A percentile compares a stretch with the other conserved stretches of the same genome.
Evolutionary conservation across 768 basidiomycete species (phyloP).

Genomic region (Pleurotus cornucopiae): DNA sequence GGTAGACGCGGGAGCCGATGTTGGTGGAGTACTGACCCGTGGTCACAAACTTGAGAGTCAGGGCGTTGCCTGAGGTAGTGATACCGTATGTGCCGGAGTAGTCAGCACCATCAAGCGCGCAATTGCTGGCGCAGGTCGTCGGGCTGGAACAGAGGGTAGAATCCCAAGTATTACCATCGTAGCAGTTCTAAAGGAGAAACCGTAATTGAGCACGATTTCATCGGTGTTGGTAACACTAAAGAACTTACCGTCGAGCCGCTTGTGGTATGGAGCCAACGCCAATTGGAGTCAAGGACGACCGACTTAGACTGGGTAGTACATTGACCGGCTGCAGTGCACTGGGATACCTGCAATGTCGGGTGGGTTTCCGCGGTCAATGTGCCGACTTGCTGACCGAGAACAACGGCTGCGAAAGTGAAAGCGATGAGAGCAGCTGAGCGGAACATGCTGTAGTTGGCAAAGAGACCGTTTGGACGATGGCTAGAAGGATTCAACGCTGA

Average conservation of each 20-base stretch:
- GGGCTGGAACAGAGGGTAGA: conserved; percentile 29
- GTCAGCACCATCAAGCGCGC: conserved; percentile 20
- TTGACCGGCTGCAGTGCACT: conserved; percentile 1
- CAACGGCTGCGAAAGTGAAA: conserved; percentile 3
- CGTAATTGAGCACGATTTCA: background rate
- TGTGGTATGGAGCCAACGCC: conserved; percentile 8
- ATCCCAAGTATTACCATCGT: conserved; percentile 38
- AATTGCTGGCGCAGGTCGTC: conserved; percentile 15
- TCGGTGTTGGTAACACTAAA: background rate
- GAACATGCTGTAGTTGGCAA: background rate
- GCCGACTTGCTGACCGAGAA: conserved; percentile 6
- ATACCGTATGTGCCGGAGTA: conserved; percentile 35
- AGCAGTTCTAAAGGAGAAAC: conserved; percentile 16
- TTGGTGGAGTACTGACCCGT: conserved; percentile 13
- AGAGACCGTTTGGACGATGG: background rate
- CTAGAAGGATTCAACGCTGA: background rate
- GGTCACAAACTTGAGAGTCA: conserved; percentile 31
- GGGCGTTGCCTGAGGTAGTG: conserved; percentile 26
- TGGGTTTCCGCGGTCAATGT: conserved; percentile 7
- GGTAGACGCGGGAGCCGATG: conserved; percentile 30
- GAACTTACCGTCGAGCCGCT: conserved; percentile 12
- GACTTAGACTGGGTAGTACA: conserved; percentile 2
- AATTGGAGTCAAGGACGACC: conserved; percentile 7
- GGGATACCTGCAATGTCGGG: background rate
- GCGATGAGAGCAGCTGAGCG: conserved; percentile 2